Base-by-base conservation (phyloP, 495 filamentous ascomycete genomes). In the Neurospora sp. region DNA sequence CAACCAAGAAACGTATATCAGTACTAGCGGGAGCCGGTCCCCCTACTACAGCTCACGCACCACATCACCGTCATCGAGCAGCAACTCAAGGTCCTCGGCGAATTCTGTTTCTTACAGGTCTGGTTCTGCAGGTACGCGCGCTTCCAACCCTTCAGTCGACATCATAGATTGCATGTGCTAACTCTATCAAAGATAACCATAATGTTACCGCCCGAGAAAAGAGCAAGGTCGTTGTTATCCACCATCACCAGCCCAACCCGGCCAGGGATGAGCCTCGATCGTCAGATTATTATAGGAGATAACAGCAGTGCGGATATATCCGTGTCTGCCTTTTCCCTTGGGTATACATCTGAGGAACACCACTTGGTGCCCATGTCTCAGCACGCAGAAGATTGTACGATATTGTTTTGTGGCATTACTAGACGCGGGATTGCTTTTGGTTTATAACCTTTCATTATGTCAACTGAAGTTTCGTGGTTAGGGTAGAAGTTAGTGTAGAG, bases 241-340 rank as follows among this genome's bases (percentile, higher is more conserved):
- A 77, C 9, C 76, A 79, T 35, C 27, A 75, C 68, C 71, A 70
- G 10, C 18, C 72, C 27, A 77, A 73, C 61, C 42, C 74, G 0
- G 65, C 68, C 65, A 61, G 44, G 9, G 71, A 75, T n/a, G 75
- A 77, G 68, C 75, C 77, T 3, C 73, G 68, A 35, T 68, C 77
- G 3, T 77, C 71, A 3, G 72, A 77, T 20, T 44, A 42, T 39
- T n/a, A 61, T 31, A 61, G 27, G 5, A 65, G 53, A 37, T 65
- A 18, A 65, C 14, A 9, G 7, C 31, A 14, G 22, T 31, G 20
- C 20, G 12, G 53, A 31, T 31, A 20, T 14, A 27, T 14, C 48
- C 22, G 22, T 31, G 53, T 35, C 53, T 61, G 12, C 16, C 27
- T 5, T 31, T 27, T 16, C 27, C 22, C 48, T 22, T 27, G 48